phyloP scores from a whole-genome alignment of 306 rosid genomes.

The Cajanus cajan region DNA sequence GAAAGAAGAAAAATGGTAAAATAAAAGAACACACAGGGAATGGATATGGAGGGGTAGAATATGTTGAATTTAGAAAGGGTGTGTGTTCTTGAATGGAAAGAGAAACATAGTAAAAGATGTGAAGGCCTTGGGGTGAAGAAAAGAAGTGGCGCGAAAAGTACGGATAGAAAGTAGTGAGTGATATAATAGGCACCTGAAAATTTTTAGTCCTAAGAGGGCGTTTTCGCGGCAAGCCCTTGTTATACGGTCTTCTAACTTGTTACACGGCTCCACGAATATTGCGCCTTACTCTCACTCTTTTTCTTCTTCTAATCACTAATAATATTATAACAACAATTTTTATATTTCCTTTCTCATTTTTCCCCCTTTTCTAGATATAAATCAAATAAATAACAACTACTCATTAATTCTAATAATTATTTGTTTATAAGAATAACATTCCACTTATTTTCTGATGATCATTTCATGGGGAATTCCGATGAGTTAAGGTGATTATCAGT shows the following conservation, averaged over 20 bases:
- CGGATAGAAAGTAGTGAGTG: neutral
- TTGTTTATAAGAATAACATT: too few species aligned
- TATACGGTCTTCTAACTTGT: conserved; percentile 40
- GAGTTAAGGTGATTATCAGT: too few species aligned
- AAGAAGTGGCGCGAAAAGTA: conserved; percentile 38
- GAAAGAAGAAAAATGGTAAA: neutral
- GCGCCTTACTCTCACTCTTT: neutral
- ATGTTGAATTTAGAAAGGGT: neutral
- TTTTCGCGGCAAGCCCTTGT: conserved; percentile 63
- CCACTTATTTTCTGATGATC: too few species aligned
- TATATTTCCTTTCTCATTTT: too few species aligned
- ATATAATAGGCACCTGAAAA: neutral
- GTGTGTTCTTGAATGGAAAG: neutral
- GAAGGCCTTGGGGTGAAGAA: conserved; percentile 53
- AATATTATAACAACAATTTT: too few species aligned
- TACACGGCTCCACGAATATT: conserved; percentile 40
- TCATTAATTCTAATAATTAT: too few species aligned
- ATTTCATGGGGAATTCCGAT: too few species aligned
- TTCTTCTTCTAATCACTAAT: too few species aligned
- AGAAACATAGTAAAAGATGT: neutral
- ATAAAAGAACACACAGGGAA: conserved; percentile 1
- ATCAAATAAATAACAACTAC: too few species aligned
- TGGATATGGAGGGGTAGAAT: neutral
- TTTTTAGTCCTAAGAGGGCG: conserved; percentile 31
- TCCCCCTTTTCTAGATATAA: too few species aligned